These are phyloP conservation scores for Citrus cavaleriei DNA, from an alignment of 345 rosid genomes.

Conservation along the genomic window DNA sequence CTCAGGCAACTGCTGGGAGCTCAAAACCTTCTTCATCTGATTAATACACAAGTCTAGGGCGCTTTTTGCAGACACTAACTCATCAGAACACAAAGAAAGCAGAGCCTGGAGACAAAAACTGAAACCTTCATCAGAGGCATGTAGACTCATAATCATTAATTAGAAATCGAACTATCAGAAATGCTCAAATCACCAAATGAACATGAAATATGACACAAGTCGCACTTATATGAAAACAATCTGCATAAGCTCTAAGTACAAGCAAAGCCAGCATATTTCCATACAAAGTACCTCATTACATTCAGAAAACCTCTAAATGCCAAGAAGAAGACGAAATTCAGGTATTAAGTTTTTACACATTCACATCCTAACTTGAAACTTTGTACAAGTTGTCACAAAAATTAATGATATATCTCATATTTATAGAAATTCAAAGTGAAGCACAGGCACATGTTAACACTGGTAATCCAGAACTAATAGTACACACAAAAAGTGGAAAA, in stretches of 20 bases:
- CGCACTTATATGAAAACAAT: background rate
- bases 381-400: background rate
- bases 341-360: background rate
- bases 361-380: background rate
- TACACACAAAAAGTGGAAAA: background rate
- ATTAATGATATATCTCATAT: background rate
- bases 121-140: constrained; percentile 8
- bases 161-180: background rate
- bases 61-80: constrained; percentile 76
- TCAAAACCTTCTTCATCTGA: constrained; percentile 80
- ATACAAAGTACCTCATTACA: background rate
- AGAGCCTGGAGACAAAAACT: constrained; percentile 59
- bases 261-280: background rate
- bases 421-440: background rate
- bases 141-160: background rate
- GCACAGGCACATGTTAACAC: background rate
- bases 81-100: constrained; percentile 88
- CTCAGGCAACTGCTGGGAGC: constrained; percentile 80
- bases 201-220: constrained; percentile 1
- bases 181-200: background rate
- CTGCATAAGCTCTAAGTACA: background rate
- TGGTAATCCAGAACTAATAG: background rate
- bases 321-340: background rate
- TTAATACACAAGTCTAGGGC: constrained; percentile 76
- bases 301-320: background rate